Evolutionary conservation across 2,329 filamentous ascomycete genomes (phyloP).

Genomic region (Epichloe festucae): DNA sequence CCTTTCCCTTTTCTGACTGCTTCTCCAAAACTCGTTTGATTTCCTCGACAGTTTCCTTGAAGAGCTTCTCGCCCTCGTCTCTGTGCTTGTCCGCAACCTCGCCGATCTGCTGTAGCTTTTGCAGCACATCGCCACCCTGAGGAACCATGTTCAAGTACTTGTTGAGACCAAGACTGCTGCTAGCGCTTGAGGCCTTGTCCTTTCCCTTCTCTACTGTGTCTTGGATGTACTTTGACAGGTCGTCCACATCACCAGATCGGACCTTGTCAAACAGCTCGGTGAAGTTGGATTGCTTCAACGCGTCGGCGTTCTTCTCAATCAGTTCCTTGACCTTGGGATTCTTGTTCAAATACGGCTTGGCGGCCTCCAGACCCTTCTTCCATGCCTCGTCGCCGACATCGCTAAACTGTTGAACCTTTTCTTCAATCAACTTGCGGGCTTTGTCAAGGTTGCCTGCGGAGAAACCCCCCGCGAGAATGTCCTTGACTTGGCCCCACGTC

Average conservation of each 20-base stretch:
- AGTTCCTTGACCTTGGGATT: slow-evolving; percentile 63
- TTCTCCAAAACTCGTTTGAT: slow-evolving; percentile 51
- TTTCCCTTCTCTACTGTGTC: slow-evolving; percentile 26
- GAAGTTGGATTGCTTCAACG: slow-evolving; percentile 54
- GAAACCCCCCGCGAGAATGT: slow-evolving; percentile 50
- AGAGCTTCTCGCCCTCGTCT: slow-evolving; percentile 54
- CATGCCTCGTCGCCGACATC: slow-evolving; percentile 59
- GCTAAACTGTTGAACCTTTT: slow-evolving; percentile 55
- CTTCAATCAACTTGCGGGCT: slow-evolving; percentile 49
- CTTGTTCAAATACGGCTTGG: slow-evolving; percentile 61
- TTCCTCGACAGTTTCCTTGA: slow-evolving; percentile 57
- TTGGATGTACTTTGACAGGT: slow-evolving; percentile 22
- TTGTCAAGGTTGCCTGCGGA: slow-evolving; percentile 38
- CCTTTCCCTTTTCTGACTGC: slow-evolving; percentile 41
- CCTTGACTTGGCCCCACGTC: slow-evolving; percentile 54
- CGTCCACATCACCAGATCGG: slow-evolving; percentile 44
- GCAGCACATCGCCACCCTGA: slow-evolving; percentile 48
- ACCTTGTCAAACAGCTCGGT: slow-evolving; percentile 50
- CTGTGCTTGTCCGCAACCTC: slow-evolving; percentile 55
- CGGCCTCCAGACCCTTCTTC: slow-evolving; percentile 58
- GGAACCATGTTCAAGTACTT: slow-evolving; percentile 55
- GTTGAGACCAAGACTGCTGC: slow-evolving; percentile 31
- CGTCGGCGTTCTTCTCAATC: slow-evolving; percentile 55
- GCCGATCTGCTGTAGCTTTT: slow-evolving; percentile 51
- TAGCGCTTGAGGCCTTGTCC: slow-evolving; percentile 27